These are phyloP conservation scores for Russula olivacea DNA, from an alignment of 768 basidiomycete species.

Conservation along the genomic window DNA sequence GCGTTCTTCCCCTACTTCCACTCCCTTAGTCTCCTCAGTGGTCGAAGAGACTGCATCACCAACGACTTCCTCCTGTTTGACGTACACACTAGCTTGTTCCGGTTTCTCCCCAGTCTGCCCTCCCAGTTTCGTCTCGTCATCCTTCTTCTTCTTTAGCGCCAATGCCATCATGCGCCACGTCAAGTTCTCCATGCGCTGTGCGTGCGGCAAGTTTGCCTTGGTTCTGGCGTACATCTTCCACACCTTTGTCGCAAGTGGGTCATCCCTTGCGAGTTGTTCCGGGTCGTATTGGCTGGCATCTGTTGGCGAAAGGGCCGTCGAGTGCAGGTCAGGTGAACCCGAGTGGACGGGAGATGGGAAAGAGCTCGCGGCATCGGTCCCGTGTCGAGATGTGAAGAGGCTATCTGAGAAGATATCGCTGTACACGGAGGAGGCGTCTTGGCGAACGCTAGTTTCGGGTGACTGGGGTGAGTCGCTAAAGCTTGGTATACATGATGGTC, in stretches of 20 bases:
- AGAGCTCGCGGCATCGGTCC: constrained; percentile 41
- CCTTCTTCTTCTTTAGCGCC: constrained; percentile 83
- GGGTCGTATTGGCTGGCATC: constrained; percentile 44
- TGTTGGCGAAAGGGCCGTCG: constrained; percentile 35
- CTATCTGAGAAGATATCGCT: constrained; percentile 49
- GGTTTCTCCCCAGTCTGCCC: constrained; percentile 14
- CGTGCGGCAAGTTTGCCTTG: constrained; percentile 85
- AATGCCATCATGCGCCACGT: constrained; percentile 99
- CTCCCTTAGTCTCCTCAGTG: constrained; percentile 21
- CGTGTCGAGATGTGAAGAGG: constrained; percentile 46
- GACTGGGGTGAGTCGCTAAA: constrained; percentile 17
- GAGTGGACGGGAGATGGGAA: constrained; percentile 62
- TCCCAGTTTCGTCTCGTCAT: constrained; percentile 48
- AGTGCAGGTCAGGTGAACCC: constrained; percentile 62
- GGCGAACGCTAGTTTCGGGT: constrained; percentile 3
- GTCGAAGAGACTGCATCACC: constrained; percentile 15
- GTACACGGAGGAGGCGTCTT: constrained; percentile 38
- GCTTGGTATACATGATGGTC: constrained; percentile 22
- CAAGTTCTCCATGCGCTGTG: constrained; percentile 94
- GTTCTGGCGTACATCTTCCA: constrained; percentile 96
- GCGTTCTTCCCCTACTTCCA: constrained; percentile 42
- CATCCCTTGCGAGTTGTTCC: constrained; percentile 67
- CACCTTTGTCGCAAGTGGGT: constrained; percentile 90
- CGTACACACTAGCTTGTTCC: constrained; percentile 22
- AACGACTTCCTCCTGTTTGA: constrained; percentile 27